Conservation (phyloP, 805 yeast species). For the Metschnikowia dekortorum region DNA sequence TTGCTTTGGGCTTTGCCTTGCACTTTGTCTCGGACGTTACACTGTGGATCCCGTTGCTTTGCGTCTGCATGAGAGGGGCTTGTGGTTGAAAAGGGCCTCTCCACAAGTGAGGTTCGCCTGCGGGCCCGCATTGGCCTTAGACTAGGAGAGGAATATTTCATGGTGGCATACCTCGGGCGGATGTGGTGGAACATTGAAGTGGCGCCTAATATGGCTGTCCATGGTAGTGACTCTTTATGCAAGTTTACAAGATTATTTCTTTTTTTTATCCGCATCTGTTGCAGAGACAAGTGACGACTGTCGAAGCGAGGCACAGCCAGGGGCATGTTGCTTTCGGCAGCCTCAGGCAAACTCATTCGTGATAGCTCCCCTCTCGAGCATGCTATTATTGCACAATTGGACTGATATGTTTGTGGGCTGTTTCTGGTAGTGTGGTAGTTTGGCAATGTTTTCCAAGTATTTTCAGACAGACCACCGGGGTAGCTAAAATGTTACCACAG, state of each 20-base stretch:
- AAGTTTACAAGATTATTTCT: background rate
- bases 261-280: slow-evolving; percentile 1
- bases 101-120: background rate
- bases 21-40: background rate
- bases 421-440: too few relatives aligned
- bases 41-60: background rate
- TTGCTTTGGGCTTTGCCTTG: background rate
- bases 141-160: background rate
- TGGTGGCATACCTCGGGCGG: background rate
- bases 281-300: background rate
- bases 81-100: background rate
- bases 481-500: too few relatives aligned
- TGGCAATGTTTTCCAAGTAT: too few relatives aligned
- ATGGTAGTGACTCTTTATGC: background rate
- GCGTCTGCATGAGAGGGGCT: background rate
- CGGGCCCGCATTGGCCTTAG: background rate
- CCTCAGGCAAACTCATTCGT: background rate
- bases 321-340: background rate
- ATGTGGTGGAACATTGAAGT: background rate
- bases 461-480: too few relatives aligned
- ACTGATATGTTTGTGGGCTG: too few relatives aligned
- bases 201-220: background rate
- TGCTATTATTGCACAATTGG: too few relatives aligned
- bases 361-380: too few relatives aligned
- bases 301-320: background rate